Base-by-base conservation (phyloP, 306 rosid genomes). In the Ammopiptanthus mongolicus region DNA sequence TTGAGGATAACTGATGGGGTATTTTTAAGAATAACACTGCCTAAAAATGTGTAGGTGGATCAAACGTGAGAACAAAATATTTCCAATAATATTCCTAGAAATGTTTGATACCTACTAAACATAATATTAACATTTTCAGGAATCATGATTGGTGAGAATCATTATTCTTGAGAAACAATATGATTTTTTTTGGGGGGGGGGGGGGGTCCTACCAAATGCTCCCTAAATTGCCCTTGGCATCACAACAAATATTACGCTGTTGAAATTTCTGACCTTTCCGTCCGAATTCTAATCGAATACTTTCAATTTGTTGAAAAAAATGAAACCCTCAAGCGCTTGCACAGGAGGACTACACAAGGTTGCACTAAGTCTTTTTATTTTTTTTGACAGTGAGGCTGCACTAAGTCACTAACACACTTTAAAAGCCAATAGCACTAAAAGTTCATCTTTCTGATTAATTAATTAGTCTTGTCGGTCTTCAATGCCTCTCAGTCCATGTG, bases 341-440 rank as follows among this genome's bases (percentile, higher is more conserved):
- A 31, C 76, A 31, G 62, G 41, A 58, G 19, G 3, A 41, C 28
- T 25, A 53, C 48, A 36, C 50, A 41, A 66, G 48, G 11, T 7
- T 19, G 81, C 81, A 77, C 52, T 8, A 60, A 31, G 44, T n/a
- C 66, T n/a, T n/a, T n/a, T n/a, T n/a, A n/a, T n/a, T n/a, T n/a
- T n/a, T n/a, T n/a, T n/a, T n/a, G n/a, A n/a, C n/a, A n/a, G n/a
- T n/a, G 52, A 66, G 48, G 11, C 4, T 19, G 81, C 81, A 77
- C 52, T 8, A 60, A 31, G 44, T n/a, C 66, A 60, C 47, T 65
- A 65, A 25, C 66, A 34, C 48, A 67, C 28, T 22, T 19, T 55
- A 36, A 65, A 53, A 51, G 21, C 65, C 6, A 55, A 13, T 50
- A 56, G 28, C 50, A 76, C 74, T 68, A 2, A 39, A 41, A 58